phyloP scores from a whole-genome alignment of 2,329 filamentous ascomycete genomes.

The Colletotrichum lupini region DNA sequence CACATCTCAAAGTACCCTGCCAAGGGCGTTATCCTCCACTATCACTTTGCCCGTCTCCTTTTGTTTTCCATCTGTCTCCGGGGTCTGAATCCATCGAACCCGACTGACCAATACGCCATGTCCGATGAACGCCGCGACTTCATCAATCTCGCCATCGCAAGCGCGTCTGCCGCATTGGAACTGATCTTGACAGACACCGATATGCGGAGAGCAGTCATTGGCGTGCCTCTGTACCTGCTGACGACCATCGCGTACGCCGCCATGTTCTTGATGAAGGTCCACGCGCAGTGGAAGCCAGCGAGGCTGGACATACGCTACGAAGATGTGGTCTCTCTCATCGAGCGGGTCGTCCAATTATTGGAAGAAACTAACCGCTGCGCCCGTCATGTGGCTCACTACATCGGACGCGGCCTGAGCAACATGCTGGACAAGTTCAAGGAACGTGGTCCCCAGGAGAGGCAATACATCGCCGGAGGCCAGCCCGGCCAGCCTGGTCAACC shows the following conservation, averaged over 20 bases:
- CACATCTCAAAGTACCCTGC: slow-evolving; percentile 60
- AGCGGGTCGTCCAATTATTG: slow-evolving; percentile 40
- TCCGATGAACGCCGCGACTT: slow-evolving; percentile 56
- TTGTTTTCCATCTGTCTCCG: slow-evolving; percentile 61
- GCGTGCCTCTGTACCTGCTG: slow-evolving; percentile 46
- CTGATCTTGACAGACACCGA: slow-evolving; percentile 45
- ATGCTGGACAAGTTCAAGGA: slow-evolving; percentile 45
- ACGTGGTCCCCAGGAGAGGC: slow-evolving; percentile 29
- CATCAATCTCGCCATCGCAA: slow-evolving; percentile 52
- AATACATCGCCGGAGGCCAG: background rate
- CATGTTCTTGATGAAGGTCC: slow-evolving; percentile 47
- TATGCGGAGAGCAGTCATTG: slow-evolving; percentile 45
- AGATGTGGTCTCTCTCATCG: slow-evolving; percentile 43
- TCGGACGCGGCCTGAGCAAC: slow-evolving; percentile 42
- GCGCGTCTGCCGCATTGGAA: slow-evolving; percentile 44
- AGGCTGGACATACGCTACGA: slow-evolving; percentile 44
- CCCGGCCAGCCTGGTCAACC: background rate
- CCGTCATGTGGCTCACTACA: slow-evolving; percentile 44
- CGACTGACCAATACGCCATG: slow-evolving; percentile 50
- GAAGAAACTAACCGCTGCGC: slow-evolving; percentile 41
- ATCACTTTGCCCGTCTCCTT: slow-evolving; percentile 61
- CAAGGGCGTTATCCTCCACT: slow-evolving; percentile 60
- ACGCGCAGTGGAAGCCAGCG: slow-evolving; percentile 43
- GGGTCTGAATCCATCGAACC: slow-evolving; percentile 39
- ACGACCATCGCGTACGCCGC: slow-evolving; percentile 47